Evolutionary conservation across 345 rosid genomes (phyloP), one percentile per base, ranked within the genome.

Genomic region (Aurinia saxatilis): DNA sequence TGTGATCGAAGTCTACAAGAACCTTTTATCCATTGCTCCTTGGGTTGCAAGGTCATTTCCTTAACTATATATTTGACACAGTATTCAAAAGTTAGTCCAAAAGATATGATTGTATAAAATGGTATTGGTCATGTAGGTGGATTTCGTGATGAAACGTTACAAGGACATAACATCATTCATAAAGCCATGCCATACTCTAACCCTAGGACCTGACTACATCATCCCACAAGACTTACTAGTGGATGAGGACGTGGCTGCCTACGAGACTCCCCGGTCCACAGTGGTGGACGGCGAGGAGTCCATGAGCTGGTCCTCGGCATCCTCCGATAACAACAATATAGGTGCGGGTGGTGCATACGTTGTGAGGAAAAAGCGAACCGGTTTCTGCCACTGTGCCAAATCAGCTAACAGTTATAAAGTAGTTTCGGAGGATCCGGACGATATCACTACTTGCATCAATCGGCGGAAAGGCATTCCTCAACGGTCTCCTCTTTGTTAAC

Each of bases 1-100:
- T 93, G 99, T 64, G 97, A 93, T 36, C 78, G 97, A 77, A 84
- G 92, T 77, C 99, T 93, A 55, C 97, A 90, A 54, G 95, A 88
- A 50, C 97, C 99, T 13, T 93, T 68, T 53, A 78, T 83, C 30
- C 95, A 90, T 59, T 93, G 99, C 85, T 93, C 99, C 41, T 79
- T 93, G 3, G 90, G 85, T 10, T 93, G 99, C 82, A 93, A 90
- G 97, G 99, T 92, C 57, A 53, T 37, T 19, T 60, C 41, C 45
- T 6, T 55, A 63, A 36, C 51, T 39, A n/a, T n/a, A n/a, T n/a
- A n/a, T n/a, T n/a, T n/a, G n/a, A n/a, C n/a, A n/a, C n/a, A n/a
- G n/a, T n/a, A n/a, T n/a, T n/a, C n/a, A n/a, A n/a, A n/a, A n/a
- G n/a, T n/a, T n/a, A 21, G n/a, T 34, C 18, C 1, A 30, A 29